Base-by-base conservation (phyloP, 2,329 filamentous ascomycete species). In the Elsinoe perseae region DNA sequence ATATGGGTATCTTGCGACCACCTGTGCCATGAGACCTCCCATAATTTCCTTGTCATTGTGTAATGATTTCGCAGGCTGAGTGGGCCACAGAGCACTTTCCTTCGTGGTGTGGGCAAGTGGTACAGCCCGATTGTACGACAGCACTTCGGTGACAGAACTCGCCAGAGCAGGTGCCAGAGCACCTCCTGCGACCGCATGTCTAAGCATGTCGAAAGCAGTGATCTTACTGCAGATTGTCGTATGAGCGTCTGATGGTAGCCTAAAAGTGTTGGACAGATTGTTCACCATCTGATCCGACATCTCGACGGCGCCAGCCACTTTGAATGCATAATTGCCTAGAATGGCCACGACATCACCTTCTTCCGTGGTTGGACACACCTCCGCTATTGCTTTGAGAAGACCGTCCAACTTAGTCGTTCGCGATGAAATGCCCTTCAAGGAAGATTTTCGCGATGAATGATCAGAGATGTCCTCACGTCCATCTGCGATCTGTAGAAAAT, bases 1-100 rank as follows among this genome's bases (percentile, higher is more conserved):
- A 69, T 88, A 92, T 0, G 92, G 92, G 66, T 90, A 96, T 56
- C 92, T 84, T 59, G 81, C 80, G 42, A 85, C 79, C 5, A 91
- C 83, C 66, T 87, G 80, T 50, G 80, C 75, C 28, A 95, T 81
- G 60, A 86, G 70, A 16, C 23, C 21, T 12, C 56, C 54, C 53
- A 60, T 54, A 9, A 50, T 27, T 7, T 48, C 48, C 6, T 34
- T 46, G 18, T 60, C 58, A 2, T 44, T 43, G 40, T 56, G 10
- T 9, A 60, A 54, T 21, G 54, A 50, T 28, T 57, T 53, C 23
- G 57, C 56, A 14, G 58, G 58, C 20, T 60, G 46, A 7, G 38
- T 18, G 7, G 58, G 58, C 48, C 48, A 52, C 16, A 36, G 30
- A 14, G 25, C 9, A 12, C 30, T 9, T 16, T 28, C 27, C 16